Base-by-base conservation (phyloP, 2,329 filamentous ascomycete species). In the Neofusicoccum sp. region DNA sequence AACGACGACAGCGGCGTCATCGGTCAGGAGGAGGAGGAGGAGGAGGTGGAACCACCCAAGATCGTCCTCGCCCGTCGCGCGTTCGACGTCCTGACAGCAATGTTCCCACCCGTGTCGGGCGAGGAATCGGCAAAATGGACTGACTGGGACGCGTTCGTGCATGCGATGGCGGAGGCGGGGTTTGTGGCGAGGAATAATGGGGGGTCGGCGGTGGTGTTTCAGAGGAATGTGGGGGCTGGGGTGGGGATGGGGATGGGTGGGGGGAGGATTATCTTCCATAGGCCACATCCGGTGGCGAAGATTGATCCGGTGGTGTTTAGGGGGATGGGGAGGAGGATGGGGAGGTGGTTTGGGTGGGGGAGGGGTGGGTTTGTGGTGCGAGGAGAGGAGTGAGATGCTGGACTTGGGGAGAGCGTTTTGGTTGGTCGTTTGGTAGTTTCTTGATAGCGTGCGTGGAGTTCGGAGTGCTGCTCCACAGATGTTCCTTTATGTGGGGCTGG, bases 221-320 rank as follows among this genome's bases (percentile, higher is more conserved):
- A 68, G 20, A n/a, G n/a, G n/a, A 38, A 61, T 8, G 14, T 40
- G 4, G 5, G 36, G 33, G 16, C 12, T n/a, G n/a, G n/a, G n/a
- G n/a, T n/a, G 33, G 48, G 12, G n/a, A 14, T 16, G 1, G 1
- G 3, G 6, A 9, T 33, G 40, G 14, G 9, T 3, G 30, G 30
- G 6, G 64, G 64, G 1, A 68, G 58, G 31, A 68, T 69, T 44
- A 64, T 65, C 12, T 70, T 74, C 28, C 70, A 73, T 61, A 65
- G 64, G 34, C 70, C 68, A 0, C 71, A 73, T 61, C 70, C 70
- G 1, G 64, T 65, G 3, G 58, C 67, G 0, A 66, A 56, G 6
- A 63, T 72, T 20, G 67, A 71, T 48, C 61, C 67, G 0, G 53
- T 70, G 20, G 68, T 71, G 68, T 49, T 73, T 7, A 68, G 66